Evolutionary conservation across 495 filamentous ascomycete species (phyloP), one percentile per base, ranked within the genome.

Genomic region (Lophium mytilinum): DNA sequence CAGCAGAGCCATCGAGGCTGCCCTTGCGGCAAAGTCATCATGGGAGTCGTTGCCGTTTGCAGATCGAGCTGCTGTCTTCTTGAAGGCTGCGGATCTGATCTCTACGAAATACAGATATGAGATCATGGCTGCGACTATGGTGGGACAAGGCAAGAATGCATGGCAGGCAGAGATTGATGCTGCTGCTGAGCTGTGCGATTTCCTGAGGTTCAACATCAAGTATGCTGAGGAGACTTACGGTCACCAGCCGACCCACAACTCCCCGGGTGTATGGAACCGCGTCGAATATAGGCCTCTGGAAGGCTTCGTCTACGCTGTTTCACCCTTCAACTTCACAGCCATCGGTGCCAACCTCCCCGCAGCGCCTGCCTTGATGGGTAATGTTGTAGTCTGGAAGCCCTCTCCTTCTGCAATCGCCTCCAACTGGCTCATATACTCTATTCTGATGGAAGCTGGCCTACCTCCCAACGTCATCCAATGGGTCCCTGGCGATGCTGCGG

Each of bases 91-190:
- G 10, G 90, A 95, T 67, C 73, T 96, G 54, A 83, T 96, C 64
- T 75, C 87, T 36, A 83, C 81, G 58, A 95, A 95, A 72, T 95
- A 96, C 74, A 81, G 90, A 63, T 94, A 94, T 69, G 87, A 93
- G 56, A 76, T 96, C 54, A 91, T 95, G 86, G 90, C 91, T 7
- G 80, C 89, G 37, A 96, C 90, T 8, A 95, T 96, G 80, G 77
- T 95, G 19, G 90, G 90, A 34, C 90, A 96, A 71, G 90, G 90
- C 60, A 96, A 96, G 79, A 95, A 95, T 71, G 87, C 87, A 21
- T 95, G 89, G 89, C 90, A 96, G 70, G 90, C 90, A 17, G 90
- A 96, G 80, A 95, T 96, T 62, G 90, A 96, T 72, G 83, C 92
- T 21, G 91, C 92, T 4, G 92, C 92, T 1, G 91, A 97, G 76